phyloP scores from a whole-genome alignment of 1,284 basidiomycete species.

The Leccinum pachyderme region DNA sequence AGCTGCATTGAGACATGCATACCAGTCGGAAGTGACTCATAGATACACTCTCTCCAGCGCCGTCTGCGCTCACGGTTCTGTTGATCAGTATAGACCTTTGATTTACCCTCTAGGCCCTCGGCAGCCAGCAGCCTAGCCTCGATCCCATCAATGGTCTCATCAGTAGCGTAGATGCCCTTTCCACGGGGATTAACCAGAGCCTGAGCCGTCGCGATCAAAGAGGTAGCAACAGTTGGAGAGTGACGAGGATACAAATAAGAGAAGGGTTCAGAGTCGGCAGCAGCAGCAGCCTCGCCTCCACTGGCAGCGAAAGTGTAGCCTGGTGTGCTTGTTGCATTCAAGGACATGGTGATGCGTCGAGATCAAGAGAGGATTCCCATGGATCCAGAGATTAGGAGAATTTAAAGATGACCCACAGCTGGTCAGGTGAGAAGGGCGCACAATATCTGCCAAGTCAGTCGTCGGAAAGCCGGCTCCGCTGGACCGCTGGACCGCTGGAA shows the following conservation, averaged over 20 bases:
- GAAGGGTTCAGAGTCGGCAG: conserved; percentile 8
- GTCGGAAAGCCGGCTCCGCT: conserved; percentile 8
- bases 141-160: conserved; percentile 48
- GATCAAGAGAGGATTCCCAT: conserved; percentile 8
- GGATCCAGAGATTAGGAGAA: neutral
- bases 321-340: conserved; percentile 21
- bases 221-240: conserved; percentile 39
- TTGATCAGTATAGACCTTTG: conserved; percentile 31
- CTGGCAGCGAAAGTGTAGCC: conserved; percentile 25
- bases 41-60: conserved; percentile 45
- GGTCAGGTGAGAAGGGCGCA: conserved; percentile 8
- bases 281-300: conserved; percentile 1
- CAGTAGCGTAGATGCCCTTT: conserved; percentile 55
- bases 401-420: conserved; percentile 2
- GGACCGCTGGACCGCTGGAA: too few relatives aligned
- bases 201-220: conserved; percentile 42
- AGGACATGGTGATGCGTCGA: conserved; percentile 16
- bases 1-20: conserved; percentile 5
- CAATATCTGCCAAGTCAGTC: neutral
- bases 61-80: conserved; percentile 40
- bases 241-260: conserved; percentile 43
- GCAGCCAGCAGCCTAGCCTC: conserved; percentile 41
- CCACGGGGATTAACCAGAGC: conserved; percentile 47
- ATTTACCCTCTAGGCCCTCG: conserved; percentile 28
- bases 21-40: conserved; percentile 44